phyloP scores from a whole-genome alignment of 176 grass and related monocot genomes.

The Oropetium thomaeum region DNA sequence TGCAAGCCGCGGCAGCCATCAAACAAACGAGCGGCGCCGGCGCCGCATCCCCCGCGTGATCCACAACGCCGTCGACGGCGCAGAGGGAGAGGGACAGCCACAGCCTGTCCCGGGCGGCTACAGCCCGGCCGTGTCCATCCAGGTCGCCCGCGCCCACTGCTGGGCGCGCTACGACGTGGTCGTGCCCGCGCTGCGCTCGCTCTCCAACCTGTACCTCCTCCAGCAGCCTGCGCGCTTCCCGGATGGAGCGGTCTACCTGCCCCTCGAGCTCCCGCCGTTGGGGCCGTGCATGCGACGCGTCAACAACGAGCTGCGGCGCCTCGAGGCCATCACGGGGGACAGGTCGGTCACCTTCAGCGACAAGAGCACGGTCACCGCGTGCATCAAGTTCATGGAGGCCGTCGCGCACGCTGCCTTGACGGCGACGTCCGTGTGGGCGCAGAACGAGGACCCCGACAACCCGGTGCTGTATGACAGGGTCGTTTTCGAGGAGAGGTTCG shows the following conservation, averaged over 20 bases:
- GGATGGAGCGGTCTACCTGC: background rate
- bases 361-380: background rate
- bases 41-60: constrained; percentile 17
- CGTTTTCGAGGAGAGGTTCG: constrained; percentile 22
- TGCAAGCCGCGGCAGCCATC: background rate
- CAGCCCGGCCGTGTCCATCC: constrained; percentile 9
- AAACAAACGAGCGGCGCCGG: background rate
- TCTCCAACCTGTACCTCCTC: background rate
- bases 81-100: background rate
- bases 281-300: background rate
- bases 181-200: constrained; percentile 8
- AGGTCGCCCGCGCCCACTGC: background rate
- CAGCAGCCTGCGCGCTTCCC: background rate
- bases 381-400: background rate
- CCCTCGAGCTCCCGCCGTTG: background rate
- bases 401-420: background rate
- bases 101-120: background rate
- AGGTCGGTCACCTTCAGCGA: background rate
- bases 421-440: background rate
- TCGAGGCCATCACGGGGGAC: background rate
- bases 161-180: constrained; percentile 15
- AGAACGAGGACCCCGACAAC: background rate
- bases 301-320: background rate
- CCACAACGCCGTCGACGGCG: constrained; percentile 12
- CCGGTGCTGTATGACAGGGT: constrained; percentile 11